Percentiles rank a stretch among this genome's conserved stretches.
phyloP scores from a whole-genome alignment of 1,139 yeast genomes.

The Suhomyces bokatorum region DNA sequence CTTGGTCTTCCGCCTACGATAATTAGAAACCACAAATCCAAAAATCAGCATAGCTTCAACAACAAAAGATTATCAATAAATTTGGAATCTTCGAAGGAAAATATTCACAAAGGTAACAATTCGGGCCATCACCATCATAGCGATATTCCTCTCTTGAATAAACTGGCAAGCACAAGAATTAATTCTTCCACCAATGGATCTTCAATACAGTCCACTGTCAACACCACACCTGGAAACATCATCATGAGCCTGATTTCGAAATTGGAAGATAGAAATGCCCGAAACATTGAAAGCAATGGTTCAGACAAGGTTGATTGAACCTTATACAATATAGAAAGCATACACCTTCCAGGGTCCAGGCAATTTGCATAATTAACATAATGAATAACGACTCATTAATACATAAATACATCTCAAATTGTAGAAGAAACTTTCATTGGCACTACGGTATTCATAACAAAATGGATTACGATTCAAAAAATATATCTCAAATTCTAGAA shows the following conservation, averaged over 20 bases:
- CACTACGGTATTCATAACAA: not conserved
- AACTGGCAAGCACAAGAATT: slow-evolving; percentile 34
- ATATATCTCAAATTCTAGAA: not conserved
- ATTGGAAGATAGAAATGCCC: slow-evolving; percentile 15
- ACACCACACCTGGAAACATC: slow-evolving; percentile 4
- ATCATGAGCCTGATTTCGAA: slow-evolving; percentile 14
- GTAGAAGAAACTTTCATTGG: not conserved
- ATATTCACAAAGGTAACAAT: slow-evolving; percentile 2
- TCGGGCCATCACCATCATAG: not conserved
- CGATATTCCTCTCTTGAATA: slow-evolving; percentile 32
- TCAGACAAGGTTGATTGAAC: slow-evolving; percentile 29
- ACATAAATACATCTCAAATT: not conserved
- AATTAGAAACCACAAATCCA: not conserved
- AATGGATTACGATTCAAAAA: no score
- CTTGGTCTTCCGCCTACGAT: slow-evolving; percentile 35
- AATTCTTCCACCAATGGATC: slow-evolving; percentile 8
- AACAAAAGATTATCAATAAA: slow-evolving; percentile 22
- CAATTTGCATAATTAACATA: not conserved
- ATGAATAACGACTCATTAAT: not conserved
- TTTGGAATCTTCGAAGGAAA: slow-evolving; percentile 11
- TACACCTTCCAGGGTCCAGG: not conserved
- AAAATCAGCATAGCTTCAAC: not conserved
- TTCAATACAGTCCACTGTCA: not conserved
- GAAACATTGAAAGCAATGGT: slow-evolving; percentile 29
- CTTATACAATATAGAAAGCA: not conserved